phyloP scores from a whole-genome alignment of 2,329 filamentous ascomycete species.

The Xylariomycetidae sp. region DNA sequence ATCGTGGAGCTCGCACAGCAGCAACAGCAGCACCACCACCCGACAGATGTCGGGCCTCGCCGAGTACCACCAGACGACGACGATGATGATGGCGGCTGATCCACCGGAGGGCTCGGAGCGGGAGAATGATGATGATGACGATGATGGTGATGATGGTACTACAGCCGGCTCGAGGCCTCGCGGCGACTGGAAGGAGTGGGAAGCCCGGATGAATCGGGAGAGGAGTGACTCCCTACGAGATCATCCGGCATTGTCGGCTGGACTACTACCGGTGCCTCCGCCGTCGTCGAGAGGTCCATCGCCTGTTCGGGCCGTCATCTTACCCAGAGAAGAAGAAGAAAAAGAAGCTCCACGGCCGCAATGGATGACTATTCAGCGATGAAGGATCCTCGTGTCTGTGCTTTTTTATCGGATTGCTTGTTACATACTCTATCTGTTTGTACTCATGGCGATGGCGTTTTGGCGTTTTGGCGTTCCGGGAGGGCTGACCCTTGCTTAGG shows the following conservation, averaged over 20 bases:
- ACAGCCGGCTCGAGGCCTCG: constrained; percentile 20
- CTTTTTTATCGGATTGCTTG: no score
- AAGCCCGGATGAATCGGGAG: constrained; percentile 29
- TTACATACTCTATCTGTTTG: no score
- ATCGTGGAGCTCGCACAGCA: constrained; percentile 5
- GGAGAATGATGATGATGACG: constrained; percentile 12
- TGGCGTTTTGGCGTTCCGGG: no score
- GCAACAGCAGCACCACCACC: no score
- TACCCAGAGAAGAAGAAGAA: constrained; percentile 3
- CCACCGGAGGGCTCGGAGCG: no score
- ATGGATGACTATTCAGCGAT: no score
- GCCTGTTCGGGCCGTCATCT: constrained; percentile 7
- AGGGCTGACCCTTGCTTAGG: no score
- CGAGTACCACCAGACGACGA: constrained; percentile 7
- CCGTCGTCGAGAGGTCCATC: constrained; percentile 14
- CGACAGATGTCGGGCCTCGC: no score
- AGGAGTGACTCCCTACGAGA: constrained; percentile 11
- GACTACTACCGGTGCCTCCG: constrained; percentile 13
- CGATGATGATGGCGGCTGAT: no score
- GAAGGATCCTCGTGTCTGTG: no score
- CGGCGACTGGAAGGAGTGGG: constrained; percentile 36
- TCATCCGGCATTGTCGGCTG: constrained; percentile 22
- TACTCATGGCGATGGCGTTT: no score
- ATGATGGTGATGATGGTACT: constrained; percentile 16
- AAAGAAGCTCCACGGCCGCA: no score